These are phyloP conservation scores for Cicer arietinum DNA, from an alignment of 306 rosid genomes.

Conservation along the genomic window DNA sequence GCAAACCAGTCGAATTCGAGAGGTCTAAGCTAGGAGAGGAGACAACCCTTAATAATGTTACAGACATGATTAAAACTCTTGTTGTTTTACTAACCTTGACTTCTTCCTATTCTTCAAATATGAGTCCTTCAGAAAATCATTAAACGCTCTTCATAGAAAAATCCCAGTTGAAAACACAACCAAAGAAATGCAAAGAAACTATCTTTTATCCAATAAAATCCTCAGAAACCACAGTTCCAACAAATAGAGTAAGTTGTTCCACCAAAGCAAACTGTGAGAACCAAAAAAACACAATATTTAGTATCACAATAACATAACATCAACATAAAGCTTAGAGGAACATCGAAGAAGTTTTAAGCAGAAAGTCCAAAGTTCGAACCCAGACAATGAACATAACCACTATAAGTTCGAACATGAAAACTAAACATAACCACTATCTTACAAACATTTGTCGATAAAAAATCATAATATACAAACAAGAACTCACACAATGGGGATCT, in stretches of 20 bases:
- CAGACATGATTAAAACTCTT: conserved; percentile 62
- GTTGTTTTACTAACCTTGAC: conserved; percentile 12
- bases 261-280: conserved; percentile 47
- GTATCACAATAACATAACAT: conserved; percentile 22
- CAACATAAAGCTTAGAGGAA: neutral
- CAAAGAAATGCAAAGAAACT: conserved; percentile 39
- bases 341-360: too few relatives aligned
- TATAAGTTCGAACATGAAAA: too few relatives aligned
- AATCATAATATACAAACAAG: conserved; percentile 29
- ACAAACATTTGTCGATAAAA: neutral
- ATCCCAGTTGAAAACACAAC: neutral
- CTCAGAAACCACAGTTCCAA: conserved; percentile 36
- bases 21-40: conserved; percentile 62
- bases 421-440: too few relatives aligned
- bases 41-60: conserved; percentile 55
- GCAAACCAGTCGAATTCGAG: conserved; percentile 51
- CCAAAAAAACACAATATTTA: conserved; percentile 35
- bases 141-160: conserved; percentile 23
- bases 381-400: too few relatives aligned
- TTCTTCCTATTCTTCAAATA: conserved; percentile 27
- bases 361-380: too few relatives aligned
- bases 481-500: conserved; percentile 46
- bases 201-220: conserved; percentile 29
- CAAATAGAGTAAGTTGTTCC: conserved; percentile 24
- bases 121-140: conserved; percentile 32